phyloP scores from a whole-genome alignment of 345 rosid species.

The Turritis glabra region DNA sequence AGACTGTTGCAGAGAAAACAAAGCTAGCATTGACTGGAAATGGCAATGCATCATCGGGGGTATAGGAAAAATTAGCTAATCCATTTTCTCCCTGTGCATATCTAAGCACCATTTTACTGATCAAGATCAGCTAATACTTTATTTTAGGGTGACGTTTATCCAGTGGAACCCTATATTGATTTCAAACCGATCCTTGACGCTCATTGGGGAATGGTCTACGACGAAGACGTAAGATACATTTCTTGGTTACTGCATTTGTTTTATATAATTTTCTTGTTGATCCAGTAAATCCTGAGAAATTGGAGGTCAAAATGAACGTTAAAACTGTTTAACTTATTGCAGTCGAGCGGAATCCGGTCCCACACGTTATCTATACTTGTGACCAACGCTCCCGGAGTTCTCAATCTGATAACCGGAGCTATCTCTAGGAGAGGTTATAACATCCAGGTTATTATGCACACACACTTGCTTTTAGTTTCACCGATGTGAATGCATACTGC shows the following conservation, averaged over 20 bases:
- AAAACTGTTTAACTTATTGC: constrained; percentile 16
- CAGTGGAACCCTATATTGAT: constrained; percentile 66
- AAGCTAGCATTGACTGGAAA: constrained; percentile 37
- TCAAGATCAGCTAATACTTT: background rate
- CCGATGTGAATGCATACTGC: background rate
- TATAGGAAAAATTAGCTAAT: constrained; percentile 27
- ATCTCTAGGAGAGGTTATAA: constrained; percentile 75
- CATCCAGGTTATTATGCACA: constrained; percentile 53
- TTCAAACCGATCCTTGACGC: constrained; percentile 86
- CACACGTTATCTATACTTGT: constrained; percentile 74
- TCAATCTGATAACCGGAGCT: constrained; percentile 70
- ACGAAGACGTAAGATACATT: constrained; percentile 74
- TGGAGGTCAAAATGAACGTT: background rate
- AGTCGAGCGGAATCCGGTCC: constrained; percentile 65
- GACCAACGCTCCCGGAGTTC: constrained; percentile 62
- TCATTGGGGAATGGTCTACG: constrained; percentile 90
- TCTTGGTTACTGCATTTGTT: background rate
- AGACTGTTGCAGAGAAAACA: constrained; percentile 35
- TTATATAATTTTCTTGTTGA: background rate
- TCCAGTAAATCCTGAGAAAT: background rate
- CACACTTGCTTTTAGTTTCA: constrained; percentile 12
- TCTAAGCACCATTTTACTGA: background rate
- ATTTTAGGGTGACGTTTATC: constrained; percentile 92
- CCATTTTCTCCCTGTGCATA: constrained; percentile 6
- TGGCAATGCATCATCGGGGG: constrained; percentile 48